Conservation (phyloP, 257 asterid genomes). For the Cinchona pubescens region DNA sequence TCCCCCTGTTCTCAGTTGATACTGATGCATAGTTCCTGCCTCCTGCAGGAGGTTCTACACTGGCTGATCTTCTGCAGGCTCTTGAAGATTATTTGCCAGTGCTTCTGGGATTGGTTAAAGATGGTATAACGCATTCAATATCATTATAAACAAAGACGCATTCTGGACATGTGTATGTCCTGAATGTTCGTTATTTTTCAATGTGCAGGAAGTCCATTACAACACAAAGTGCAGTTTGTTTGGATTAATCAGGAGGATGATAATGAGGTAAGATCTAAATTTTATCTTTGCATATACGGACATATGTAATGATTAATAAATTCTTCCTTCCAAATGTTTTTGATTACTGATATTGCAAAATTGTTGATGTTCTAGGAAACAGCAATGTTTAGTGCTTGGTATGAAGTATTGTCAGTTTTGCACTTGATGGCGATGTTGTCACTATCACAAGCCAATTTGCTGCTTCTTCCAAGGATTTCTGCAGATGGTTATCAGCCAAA, state of each 20-base stretch:
- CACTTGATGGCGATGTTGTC: slow-evolving; percentile 96
- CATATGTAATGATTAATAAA: slow-evolving; percentile 16
- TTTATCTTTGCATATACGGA: background rate
- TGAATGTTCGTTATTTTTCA: slow-evolving; percentile 21
- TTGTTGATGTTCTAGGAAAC: slow-evolving; percentile 57
- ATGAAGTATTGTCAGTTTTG: slow-evolving; percentile 84
- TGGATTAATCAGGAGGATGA: slow-evolving; percentile 99
- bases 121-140: slow-evolving; percentile 50
- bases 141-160: slow-evolving; percentile 7
- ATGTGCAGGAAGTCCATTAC: slow-evolving; percentile 76
- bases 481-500: slow-evolving; percentile 80
- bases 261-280: slow-evolving; percentile 61
- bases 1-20: slow-evolving; percentile 9
- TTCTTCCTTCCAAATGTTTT: slow-evolving; percentile 13
- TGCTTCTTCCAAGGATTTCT: slow-evolving; percentile 89
- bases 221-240: slow-evolving; percentile 77
- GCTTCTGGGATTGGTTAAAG: slow-evolving; percentile 87
- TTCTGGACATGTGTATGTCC: slow-evolving; percentile 19
- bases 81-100: slow-evolving; percentile 92
- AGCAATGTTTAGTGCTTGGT: slow-evolving; percentile 84
- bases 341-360: slow-evolving; percentile 18
- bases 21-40: slow-evolving; percentile 39
- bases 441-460: slow-evolving; percentile 79
- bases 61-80: slow-evolving; percentile 92
- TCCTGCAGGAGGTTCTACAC: slow-evolving; percentile 81